Conservation (phyloP, 2,329 filamentous ascomycete species). For the Alternaria consortialis region DNA sequence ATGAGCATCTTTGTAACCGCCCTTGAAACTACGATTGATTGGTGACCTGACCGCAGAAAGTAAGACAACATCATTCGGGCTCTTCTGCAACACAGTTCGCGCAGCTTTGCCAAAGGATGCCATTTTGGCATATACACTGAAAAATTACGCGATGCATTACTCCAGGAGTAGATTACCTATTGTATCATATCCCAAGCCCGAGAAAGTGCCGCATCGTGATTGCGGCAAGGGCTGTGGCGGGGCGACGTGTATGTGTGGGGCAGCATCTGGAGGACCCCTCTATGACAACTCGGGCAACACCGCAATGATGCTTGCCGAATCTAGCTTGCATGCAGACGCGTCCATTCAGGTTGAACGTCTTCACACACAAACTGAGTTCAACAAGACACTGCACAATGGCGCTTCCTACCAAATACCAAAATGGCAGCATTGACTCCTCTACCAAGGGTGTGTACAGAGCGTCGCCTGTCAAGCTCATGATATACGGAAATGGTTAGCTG, state of each 20-base stretch:
- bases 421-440: slow-evolving; percentile 46
- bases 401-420: slow-evolving; percentile 46
- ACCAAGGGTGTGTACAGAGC: slow-evolving; percentile 47
- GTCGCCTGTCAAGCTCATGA: slow-evolving; percentile 49
- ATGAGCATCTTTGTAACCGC: slow-evolving; percentile 91
- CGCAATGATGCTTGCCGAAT: slow-evolving; percentile 14
- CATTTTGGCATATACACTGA: slow-evolving; percentile 25
- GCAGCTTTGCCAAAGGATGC: slow-evolving; percentile 41
- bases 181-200: slow-evolving; percentile 17
- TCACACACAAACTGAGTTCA: slow-evolving; percentile 7
- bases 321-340: slow-evolving; percentile 12
- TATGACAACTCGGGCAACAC: slow-evolving; percentile 34
- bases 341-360: slow-evolving; percentile 9
- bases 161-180: slow-evolving; percentile 1
- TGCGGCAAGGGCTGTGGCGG: slow-evolving; percentile 37
- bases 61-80: slow-evolving; percentile 94
- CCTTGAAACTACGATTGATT: slow-evolving; percentile 85
- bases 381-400: slow-evolving; percentile 32
- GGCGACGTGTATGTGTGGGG: slow-evolving; percentile 42
- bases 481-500: slow-evolving; percentile 46
- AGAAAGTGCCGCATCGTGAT: slow-evolving; percentile 35
- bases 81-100: slow-evolving; percentile 77
- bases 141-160: slow-evolving; percentile 3
- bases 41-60: slow-evolving; percentile 89
- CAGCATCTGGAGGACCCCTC: slow-evolving; percentile 40